These are phyloP conservation scores for Leucocoprinus leucothites DNA, from an alignment of 768 basidiomycete genomes.

Conservation along the genomic window DNA sequence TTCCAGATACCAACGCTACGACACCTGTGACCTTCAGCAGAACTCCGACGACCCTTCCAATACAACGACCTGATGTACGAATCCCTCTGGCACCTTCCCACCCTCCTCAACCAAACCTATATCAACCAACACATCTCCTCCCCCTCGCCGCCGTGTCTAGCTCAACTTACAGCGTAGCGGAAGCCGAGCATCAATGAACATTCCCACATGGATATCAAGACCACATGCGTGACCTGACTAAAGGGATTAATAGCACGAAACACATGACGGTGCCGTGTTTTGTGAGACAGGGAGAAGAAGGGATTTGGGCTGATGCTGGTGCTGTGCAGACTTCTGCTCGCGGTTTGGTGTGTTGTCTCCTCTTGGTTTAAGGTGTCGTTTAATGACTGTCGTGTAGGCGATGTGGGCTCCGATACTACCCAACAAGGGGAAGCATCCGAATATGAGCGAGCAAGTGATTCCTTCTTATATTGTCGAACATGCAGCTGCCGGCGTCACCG, in stretches of 20 bases:
- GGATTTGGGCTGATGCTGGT: slow-evolving; percentile 38
- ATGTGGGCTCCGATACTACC: slow-evolving; percentile 39
- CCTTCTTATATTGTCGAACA: no score
- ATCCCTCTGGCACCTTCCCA: slow-evolving; percentile 35
- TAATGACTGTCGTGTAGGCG: no score
- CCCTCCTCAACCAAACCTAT: slow-evolving; percentile 36
- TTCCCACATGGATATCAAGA: slow-evolving; percentile 36
- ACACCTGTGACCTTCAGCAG: slow-evolving; percentile 36
- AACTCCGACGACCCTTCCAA: slow-evolving; percentile 37
- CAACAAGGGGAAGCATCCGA: slow-evolving; percentile 35
- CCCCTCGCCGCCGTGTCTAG: no score
- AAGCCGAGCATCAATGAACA: slow-evolving; percentile 28
- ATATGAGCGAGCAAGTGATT: slow-evolving; percentile 32
- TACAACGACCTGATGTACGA: slow-evolving; percentile 48
- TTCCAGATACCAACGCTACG: slow-evolving; percentile 33
- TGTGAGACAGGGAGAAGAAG: slow-evolving; percentile 35
- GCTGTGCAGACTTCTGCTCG: slow-evolving; percentile 36
- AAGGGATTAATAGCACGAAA: slow-evolving; percentile 27
- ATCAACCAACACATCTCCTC: no score
- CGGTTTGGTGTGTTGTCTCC: slow-evolving; percentile 38
- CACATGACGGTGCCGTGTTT: slow-evolving; percentile 37
- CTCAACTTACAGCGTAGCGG: slow-evolving; percentile 37
- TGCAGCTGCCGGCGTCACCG: no score
- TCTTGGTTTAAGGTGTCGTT: no score
- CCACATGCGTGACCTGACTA: slow-evolving; percentile 25